These are phyloP conservation scores for Metarhizium anisopliae DNA, from an alignment of 2,329 filamentous ascomycete genomes.

Conservation along the genomic window DNA sequence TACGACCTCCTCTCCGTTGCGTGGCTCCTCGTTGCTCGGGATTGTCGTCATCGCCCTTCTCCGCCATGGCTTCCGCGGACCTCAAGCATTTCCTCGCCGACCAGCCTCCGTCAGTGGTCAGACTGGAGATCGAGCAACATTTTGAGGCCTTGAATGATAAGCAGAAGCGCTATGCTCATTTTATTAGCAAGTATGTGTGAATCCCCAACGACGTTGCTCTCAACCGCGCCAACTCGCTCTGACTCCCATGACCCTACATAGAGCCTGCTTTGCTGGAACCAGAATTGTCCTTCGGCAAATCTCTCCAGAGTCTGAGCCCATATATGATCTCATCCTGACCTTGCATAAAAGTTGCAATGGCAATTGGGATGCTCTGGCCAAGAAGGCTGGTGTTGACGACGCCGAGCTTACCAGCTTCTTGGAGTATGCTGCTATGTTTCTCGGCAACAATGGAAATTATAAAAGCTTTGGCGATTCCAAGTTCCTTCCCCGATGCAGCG, in stretches of 20 bases:
- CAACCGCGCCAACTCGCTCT: neutral
- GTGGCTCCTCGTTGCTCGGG: neutral
- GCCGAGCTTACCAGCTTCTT: slow-evolving; percentile 60
- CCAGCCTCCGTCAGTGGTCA: slow-evolving; percentile 78
- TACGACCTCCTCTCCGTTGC: slow-evolving; percentile 10
- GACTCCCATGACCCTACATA: slow-evolving; percentile 22
- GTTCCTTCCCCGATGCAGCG: slow-evolving; percentile 64
- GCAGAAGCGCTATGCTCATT: slow-evolving; percentile 87
- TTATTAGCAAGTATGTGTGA: slow-evolving; percentile 62
- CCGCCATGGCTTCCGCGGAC: slow-evolving; percentile 49
- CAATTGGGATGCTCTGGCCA: slow-evolving; percentile 60
- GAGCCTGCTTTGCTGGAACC: slow-evolving; percentile 68
- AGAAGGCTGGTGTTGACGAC: slow-evolving; percentile 54
- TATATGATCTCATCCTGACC: slow-evolving; percentile 72
- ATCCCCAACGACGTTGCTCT: neutral
- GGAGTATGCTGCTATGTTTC: slow-evolving; percentile 69
- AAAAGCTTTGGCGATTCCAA: slow-evolving; percentile 83
- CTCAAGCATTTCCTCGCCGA: slow-evolving; percentile 80
- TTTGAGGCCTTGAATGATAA: slow-evolving; percentile 69
- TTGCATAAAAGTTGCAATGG: slow-evolving; percentile 59
- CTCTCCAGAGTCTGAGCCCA: slow-evolving; percentile 71
- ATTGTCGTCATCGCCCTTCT: neutral
- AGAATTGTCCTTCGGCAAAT: slow-evolving; percentile 73
- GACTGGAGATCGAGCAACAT: slow-evolving; percentile 84
- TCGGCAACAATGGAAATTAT: slow-evolving; percentile 77